Evolutionary conservation across 345 rosid genomes (phyloP), one percentile per base, ranked within the genome.

Genomic region (Turritis glabra): DNA sequence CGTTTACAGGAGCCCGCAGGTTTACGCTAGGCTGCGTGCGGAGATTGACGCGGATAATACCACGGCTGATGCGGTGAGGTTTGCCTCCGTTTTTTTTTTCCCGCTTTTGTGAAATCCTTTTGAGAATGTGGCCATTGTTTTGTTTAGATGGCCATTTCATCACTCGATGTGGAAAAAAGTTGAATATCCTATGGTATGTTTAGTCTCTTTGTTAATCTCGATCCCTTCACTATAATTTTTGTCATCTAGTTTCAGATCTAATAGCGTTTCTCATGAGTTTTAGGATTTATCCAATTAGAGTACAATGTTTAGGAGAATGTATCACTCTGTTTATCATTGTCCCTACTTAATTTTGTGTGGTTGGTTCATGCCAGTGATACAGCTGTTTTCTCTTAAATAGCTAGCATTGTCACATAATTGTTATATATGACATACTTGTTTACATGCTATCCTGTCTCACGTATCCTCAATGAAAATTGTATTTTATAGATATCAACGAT

Each of bases 31-130:
- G 88, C 88, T 95, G 44, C 85, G 81, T 2, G 82, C 79, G 3
- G 92, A 86, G 60, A 95, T 95, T 87, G 90, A 90, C 67, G 84
- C 91, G 21, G 99, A 92, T 79, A 90, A 90, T 78, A 83, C 97
- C 9, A 83, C 96, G 46, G 87, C 90, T 74, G 97, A 90, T 84
- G 96, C 96, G 82, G 97, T 92, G 57, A 74, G 97, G 77, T 76
- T 54, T 64, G 72, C 72, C 71, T 53, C 70, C 44, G 68, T 15
- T 23, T 52, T 15, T 52, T 15, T 21, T 52, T 37, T 37, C 25
- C 46, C 26, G 17, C 23, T 51, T 71, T 37, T 18, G 3, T 17
- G 12, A 32, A 26, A 11, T 37, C 53, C 7, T 5, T 21, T 63
- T 43, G 54, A 15, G 46, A 52, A 38, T 27, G 53, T 27, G 8